phyloP scores from a whole-genome alignment of 2,329 filamentous ascomycete genomes.

The Aspergillus floridensis region DNA sequence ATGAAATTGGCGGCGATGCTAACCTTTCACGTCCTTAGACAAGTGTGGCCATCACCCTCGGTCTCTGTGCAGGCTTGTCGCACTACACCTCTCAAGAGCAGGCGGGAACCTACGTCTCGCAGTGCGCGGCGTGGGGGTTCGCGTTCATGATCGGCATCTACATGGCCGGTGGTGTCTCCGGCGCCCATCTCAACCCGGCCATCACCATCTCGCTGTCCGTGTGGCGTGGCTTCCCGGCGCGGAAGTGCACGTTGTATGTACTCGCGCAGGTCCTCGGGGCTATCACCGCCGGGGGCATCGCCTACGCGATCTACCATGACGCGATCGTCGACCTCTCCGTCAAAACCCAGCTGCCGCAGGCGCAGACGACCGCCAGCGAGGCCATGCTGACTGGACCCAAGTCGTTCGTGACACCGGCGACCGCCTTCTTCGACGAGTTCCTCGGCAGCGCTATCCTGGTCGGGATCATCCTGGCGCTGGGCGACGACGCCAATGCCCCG shows the following conservation, averaged over 20 bases:
- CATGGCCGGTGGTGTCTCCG: conserved; percentile 47
- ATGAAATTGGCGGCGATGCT: neutral
- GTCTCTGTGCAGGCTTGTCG: conserved; percentile 27
- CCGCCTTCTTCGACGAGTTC: conserved; percentile 41
- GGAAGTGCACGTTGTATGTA: conserved; percentile 28
- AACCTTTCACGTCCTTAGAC: conserved; percentile 17
- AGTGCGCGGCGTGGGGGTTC: conserved; percentile 28
- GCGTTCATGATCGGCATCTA: conserved; percentile 44
- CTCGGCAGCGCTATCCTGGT: conserved; percentile 32
- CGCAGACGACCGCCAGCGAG: conserved; percentile 14
- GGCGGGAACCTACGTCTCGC: conserved; percentile 23
- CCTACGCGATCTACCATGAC: conserved; percentile 38
- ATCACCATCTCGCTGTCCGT: conserved; percentile 39
- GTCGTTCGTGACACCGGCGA: conserved; percentile 22
- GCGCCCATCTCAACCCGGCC: conserved; percentile 50
- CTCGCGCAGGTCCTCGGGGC: conserved; percentile 36
- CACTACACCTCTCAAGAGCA: conserved; percentile 21
- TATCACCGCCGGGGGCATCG: conserved; percentile 33
- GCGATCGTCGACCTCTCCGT: conserved; percentile 28
- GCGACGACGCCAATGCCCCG: conserved; percentile 46
- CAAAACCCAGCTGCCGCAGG: conserved; percentile 17
- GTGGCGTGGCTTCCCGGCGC: conserved; percentile 36
- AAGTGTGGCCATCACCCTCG: conserved; percentile 30
- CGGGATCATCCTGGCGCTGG: conserved; percentile 35
- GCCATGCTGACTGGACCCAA: conserved; percentile 32